Conservation (phyloP, 2,329 filamentous ascomycete genomes). For the Aspergillus sp. region DNA sequence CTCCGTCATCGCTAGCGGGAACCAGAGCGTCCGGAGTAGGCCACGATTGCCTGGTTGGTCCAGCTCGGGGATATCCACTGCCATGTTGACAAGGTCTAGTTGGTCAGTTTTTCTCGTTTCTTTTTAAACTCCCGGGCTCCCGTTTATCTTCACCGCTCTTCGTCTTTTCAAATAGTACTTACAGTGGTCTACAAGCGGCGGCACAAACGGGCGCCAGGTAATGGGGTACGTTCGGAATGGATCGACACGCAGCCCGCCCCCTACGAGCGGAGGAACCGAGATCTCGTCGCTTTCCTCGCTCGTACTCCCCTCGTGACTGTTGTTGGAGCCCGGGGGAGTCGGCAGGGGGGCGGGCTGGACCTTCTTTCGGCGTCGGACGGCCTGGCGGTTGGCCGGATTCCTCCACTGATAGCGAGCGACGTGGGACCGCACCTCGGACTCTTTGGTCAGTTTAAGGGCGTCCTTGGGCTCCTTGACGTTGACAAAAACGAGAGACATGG, state of each 20-base stretch:
- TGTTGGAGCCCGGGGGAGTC: neutral
- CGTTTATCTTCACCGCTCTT: neutral
- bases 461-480: slow-evolving; percentile 17
- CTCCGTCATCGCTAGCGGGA: slow-evolving; percentile 35
- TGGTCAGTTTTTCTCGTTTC: neutral
- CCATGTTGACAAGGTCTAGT: slow-evolving; percentile 31
- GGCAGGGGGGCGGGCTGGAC: no score
- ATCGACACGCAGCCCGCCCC: slow-evolving; percentile 18
- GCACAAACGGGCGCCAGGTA: slow-evolving; percentile 26
- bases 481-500: slow-evolving; percentile 21
- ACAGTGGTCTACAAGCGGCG: slow-evolving; percentile 26
- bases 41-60: slow-evolving; percentile 25
- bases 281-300: no score
- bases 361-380: slow-evolving; percentile 2
- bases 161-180: slow-evolving; percentile 7
- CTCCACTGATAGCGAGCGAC: slow-evolving; percentile 18
- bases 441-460: slow-evolving; percentile 16
- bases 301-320: neutral
- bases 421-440: slow-evolving; percentile 16
- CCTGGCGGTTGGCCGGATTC: slow-evolving; percentile 1
- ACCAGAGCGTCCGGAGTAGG: slow-evolving; percentile 31
- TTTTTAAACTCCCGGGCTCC: neutral
- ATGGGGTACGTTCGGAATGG: slow-evolving; percentile 29
- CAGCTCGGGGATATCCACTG: slow-evolving; percentile 35
- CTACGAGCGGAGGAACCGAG: no score